Evolutionary conservation across 768 basidiomycete species (phyloP).

Genomic region (Mycena metata): DNA sequence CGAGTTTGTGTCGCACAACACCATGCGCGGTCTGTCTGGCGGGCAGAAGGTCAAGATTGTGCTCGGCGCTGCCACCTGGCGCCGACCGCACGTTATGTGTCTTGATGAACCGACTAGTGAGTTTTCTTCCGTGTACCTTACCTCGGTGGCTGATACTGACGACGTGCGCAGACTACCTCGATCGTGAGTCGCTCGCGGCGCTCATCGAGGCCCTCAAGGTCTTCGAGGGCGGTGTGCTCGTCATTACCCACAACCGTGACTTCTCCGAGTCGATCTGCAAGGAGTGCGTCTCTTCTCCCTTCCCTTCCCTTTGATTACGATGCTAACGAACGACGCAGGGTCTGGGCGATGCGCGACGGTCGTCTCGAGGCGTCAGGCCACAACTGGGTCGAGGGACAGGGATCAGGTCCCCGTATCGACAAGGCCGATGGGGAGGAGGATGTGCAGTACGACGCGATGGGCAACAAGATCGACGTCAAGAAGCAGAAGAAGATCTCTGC

Average conservation of each 20-base stretch:
- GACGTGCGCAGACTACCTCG: slow-evolving; percentile 85
- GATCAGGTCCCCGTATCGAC: slow-evolving; percentile 94
- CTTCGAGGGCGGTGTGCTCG: slow-evolving; percentile 98
- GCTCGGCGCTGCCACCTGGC: slow-evolving; percentile 98
- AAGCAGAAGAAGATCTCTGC: slow-evolving; percentile 91
- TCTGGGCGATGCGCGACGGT: slow-evolving; percentile 99
- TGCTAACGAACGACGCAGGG: slow-evolving; percentile 52
- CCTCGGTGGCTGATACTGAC: slow-evolving; percentile 19
- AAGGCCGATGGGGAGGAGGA: slow-evolving; percentile 93
- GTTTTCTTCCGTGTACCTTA: slow-evolving; percentile 41
- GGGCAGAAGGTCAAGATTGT: slow-evolving; percentile 99
- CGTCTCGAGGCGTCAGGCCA: slow-evolving; percentile 96
- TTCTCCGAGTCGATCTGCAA: slow-evolving; percentile 99
- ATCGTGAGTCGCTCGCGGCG: slow-evolving; percentile 98
- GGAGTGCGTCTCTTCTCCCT: slow-evolving; percentile 61
- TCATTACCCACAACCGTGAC: slow-evolving; percentile 98
- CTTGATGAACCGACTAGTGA: slow-evolving; percentile 95
- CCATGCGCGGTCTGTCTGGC: slow-evolving; percentile 98
- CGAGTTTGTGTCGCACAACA: slow-evolving; percentile 99
- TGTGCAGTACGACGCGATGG: slow-evolving; percentile 95
- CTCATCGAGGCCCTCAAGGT: slow-evolving; percentile 98
- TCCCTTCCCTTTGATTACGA: background rate
- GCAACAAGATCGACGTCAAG: slow-evolving; percentile 92
- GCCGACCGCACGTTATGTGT: slow-evolving; percentile 97
- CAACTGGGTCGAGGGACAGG: slow-evolving; percentile 99